These are phyloP conservation scores for Henckelia pumila DNA, from an alignment of 257 asterid genomes.

Conservation along the genomic window DNA sequence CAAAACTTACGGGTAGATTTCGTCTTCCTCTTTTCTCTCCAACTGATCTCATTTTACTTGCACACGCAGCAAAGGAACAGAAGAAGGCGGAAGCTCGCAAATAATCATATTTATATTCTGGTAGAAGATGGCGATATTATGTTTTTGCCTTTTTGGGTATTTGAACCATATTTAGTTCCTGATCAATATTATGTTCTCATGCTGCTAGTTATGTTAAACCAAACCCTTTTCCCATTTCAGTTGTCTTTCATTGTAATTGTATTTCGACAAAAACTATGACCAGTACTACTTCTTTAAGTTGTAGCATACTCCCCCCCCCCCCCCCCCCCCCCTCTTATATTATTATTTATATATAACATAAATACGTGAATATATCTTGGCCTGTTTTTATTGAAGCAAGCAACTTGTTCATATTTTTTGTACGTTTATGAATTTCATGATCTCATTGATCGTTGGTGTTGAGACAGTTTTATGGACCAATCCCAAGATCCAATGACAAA, in stretches of 20 bases:
- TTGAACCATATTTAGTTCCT: constrained; percentile 21
- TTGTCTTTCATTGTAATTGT: constrained; percentile 13
- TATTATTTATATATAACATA: too few species aligned
- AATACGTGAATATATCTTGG: too few species aligned
- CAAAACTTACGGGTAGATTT: not conserved
- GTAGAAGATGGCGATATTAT: constrained; percentile 15
- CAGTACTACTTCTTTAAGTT: not conserved
- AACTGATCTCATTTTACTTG: not conserved
- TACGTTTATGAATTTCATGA: too few species aligned
- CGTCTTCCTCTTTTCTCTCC: not conserved
- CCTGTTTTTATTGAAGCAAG: too few species aligned
- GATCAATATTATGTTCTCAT: constrained; percentile 14
- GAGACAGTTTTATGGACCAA: too few species aligned
- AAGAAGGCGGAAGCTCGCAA: constrained; percentile 85
- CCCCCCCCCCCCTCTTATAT: too few species aligned
- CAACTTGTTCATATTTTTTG: too few species aligned
- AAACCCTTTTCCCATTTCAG: constrained; percentile 9
- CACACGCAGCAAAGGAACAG: constrained; percentile 72
- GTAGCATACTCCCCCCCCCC: not conserved
- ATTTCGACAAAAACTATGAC: constrained; percentile 6
- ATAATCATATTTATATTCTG: constrained; percentile 33
- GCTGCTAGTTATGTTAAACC: constrained; percentile 10
- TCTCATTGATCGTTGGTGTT: too few species aligned
- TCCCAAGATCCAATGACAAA: too few species aligned
- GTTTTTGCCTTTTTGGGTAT: constrained; percentile 17